Base-by-base conservation (phyloP, 495 filamentous ascomycete genomes). In the Neurospora sp. region DNA sequence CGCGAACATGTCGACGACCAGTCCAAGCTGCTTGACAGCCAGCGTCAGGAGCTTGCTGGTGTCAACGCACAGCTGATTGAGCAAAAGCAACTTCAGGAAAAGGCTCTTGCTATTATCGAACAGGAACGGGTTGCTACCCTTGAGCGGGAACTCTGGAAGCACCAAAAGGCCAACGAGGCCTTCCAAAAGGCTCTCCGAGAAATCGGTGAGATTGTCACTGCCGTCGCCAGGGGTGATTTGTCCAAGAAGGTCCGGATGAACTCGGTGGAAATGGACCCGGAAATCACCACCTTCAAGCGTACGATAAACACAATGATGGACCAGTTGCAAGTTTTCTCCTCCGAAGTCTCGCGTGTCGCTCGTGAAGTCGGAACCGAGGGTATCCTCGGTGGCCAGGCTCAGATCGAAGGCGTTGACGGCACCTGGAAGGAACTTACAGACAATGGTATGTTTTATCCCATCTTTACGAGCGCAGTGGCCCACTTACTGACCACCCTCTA, bases 231-330 rank as follows among this genome's bases (percentile, higher is more conserved):
- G 75, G 96, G 96, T 83, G 96, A 99, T 79, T 86, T 99, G 71
- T 97, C 93, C 80, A 97, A 97, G 88, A 98, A 98, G 83, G 96
- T 98, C 71, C 90, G 94, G 69, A 96, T 99, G 77, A 95, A 98
- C 80, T 92, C 92, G 9, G 89, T 94, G 77, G 96, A 99, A 83
- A 96, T 98, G 92, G 96, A 99, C 86, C 94, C 96, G 1, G 96
- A 99, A 86, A 99, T 99, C 78, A 93, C 93, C n/a, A 95, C 92
- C 5, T 99, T 99, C 88, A 99, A 99, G 85, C 90, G 93, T 72
- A 98, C 94, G 48, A 90, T 93, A 84, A 99, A 99, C 79, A 97
- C 91, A 71, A 99, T 99, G 96, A 97, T 98, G 89, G 96, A 98
- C 80, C 96, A 98, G 84, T 87, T 99, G 72, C 94, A 98, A 81